Evolutionary conservation across 1,139 yeast genomes (phyloP).

Genomic region (Debaryomycetaceae sp.): DNA sequence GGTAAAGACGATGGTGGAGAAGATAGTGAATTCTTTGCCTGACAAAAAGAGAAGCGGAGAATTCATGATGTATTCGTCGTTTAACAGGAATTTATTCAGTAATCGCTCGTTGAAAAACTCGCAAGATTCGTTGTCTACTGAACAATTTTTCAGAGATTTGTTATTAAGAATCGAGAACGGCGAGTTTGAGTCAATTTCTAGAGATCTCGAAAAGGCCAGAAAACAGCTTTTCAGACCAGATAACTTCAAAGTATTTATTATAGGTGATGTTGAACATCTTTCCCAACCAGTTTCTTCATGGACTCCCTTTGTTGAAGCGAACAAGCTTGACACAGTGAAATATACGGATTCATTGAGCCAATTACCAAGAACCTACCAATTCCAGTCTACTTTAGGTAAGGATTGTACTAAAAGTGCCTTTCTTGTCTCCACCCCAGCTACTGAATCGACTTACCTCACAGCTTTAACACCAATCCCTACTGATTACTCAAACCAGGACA

Average conservation of each 20-base stretch:
- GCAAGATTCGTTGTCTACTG: conserved; percentile 63
- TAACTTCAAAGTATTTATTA: conserved; percentile 65
- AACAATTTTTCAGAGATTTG: conserved; percentile 51
- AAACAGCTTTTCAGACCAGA: conserved; percentile 51
- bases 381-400: conserved; percentile 56
- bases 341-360: conserved; percentile 17
- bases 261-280: conserved; percentile 60
- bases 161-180: conserved; percentile 53
- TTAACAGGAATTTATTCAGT: conserved; percentile 50
- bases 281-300: conserved; percentile 61
- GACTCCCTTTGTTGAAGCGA: conserved; percentile 38
- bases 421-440: conserved; percentile 74
- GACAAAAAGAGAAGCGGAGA: conserved; percentile 81
- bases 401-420: conserved; percentile 54
- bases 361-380: conserved; percentile 54
- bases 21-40: conserved; percentile 69
- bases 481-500: conserved; percentile 63
- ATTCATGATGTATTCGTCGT: conserved; percentile 62
- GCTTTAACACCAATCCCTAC: conserved; percentile 62
- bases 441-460: conserved; percentile 78
- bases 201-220: conserved; percentile 58
- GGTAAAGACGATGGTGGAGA: conserved; percentile 67
- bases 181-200: conserved; percentile 41
- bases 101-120: conserved; percentile 64
- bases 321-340: conserved; percentile 4